Percentiles rank a stretch among this genome's conserved stretches.
Evolutionary conservation across 805 yeast genomes (phyloP).

Genomic region (Candida hungchunana): DNA sequence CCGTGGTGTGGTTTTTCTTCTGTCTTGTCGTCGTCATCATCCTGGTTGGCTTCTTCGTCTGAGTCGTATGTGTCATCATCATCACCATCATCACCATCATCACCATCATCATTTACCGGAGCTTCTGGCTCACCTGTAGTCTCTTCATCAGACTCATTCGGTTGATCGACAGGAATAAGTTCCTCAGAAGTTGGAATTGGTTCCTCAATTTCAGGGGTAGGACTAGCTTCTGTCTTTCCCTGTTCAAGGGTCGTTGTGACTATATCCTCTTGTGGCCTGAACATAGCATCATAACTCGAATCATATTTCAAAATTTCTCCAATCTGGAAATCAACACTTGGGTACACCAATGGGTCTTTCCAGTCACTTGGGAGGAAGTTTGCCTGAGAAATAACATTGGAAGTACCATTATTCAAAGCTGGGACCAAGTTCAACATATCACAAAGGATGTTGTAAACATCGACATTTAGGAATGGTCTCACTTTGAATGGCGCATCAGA

Average conservation of each 20-base stretch:
- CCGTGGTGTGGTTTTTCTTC: slow-evolving; percentile 20
- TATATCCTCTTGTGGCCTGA: slow-evolving; percentile 18
- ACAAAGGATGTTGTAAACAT: slow-evolving; percentile 72
- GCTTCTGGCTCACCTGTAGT: too few species aligned
- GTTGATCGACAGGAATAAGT: slow-evolving; percentile 2
- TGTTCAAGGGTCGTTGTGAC: slow-evolving; percentile 18
- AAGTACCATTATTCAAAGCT: slow-evolving; percentile 56
- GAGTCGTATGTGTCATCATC: background rate
- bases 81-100: slow-evolving; percentile 7
- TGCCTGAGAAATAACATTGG: slow-evolving; percentile 21
- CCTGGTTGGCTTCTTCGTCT: slow-evolving; percentile 1
- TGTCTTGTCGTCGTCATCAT: background rate
- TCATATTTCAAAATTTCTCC: slow-evolving; percentile 37
- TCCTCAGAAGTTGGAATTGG: background rate
- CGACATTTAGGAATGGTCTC: slow-evolving; percentile 66
- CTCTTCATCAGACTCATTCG: too few species aligned
- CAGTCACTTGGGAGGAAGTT: slow-evolving; percentile 39
- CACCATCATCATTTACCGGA: too few species aligned
- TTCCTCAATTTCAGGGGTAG: background rate
- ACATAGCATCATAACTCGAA: slow-evolving; percentile 49
- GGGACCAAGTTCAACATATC: slow-evolving; percentile 52
- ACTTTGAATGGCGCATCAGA: slow-evolving; percentile 26
- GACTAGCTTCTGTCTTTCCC: too few species aligned
- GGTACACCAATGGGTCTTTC: slow-evolving; percentile 45
- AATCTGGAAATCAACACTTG: slow-evolving; percentile 43